Evolutionary conservation across 441 rosid species (phyloP), one percentile per base, ranked within the genome.

Genomic region (Aleurites moluccanus): DNA sequence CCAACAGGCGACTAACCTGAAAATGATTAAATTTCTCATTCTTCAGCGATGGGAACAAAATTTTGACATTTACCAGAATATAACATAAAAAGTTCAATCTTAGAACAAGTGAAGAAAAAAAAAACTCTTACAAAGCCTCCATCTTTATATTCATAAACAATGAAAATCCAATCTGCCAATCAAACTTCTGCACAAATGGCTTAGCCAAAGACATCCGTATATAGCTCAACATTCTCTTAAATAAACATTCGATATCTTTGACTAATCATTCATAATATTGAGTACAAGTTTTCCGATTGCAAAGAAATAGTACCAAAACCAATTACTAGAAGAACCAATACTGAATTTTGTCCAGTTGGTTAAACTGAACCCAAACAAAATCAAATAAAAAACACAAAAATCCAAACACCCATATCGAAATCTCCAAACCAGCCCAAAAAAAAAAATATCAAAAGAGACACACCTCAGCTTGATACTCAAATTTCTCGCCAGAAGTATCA

Each of bases 401-500:
- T 56, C 40, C 55, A 52, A 67, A 38, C 13, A 49, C 50, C 33
- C 18, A 68, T 71, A 3, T 64, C 70, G n/a, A 63, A 60, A 70
- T 11, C 4, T 25, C 15, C 15, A 23, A 69, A 77, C 15, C 3
- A 38, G 30, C 27, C 38, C 20, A 20, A 5, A 44, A 44, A 52
- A 47, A 16, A 66, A 10, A 47, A 62, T n/a, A 56, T 11, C 18
- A 60, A 52, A 73, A 80, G 73, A 44, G 9, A 65, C 88, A 76
- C 83, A 95, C 99, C 97, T 96, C 99, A 13, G 99, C 99, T 85
- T 96, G 99, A 80, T 93, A 96, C 88, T 96, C 97, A 59, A 83
- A 93, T 83, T 89, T 92, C 91, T 96, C 99, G 62, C 91, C 95
- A 4, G 97, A 81, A 40, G 85, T 73, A 77, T 89, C 98, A 1